Percentiles rank a stretch among this genome's conserved stretches.
These are phyloP conservation scores for Bruguiera gymnorhiza DNA, from an alignment of 345 rosid genomes.

Conservation along the genomic window DNA sequence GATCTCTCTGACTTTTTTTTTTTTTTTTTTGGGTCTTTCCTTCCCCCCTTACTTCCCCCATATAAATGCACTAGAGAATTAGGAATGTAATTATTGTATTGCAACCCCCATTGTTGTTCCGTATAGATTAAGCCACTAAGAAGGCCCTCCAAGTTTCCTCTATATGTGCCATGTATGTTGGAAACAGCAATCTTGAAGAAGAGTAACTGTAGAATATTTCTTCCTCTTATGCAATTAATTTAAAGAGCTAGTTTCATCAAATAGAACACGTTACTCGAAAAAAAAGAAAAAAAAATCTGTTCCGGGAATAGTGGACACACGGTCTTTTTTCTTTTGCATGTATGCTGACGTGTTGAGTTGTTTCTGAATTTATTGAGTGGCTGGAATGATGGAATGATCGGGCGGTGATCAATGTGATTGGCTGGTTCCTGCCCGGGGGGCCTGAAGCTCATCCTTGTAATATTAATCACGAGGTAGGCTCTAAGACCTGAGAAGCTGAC, in stretches of 20 bases:
- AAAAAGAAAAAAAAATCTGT: not conserved
- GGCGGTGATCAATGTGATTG: too few species aligned
- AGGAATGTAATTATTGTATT: conserved; percentile 46
- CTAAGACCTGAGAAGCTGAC: too few species aligned
- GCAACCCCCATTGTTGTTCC: conserved; percentile 42
- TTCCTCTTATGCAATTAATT: not conserved
- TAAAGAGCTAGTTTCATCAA: conserved; percentile 2
- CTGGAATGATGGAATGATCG: too few species aligned
- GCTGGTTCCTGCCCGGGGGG: too few species aligned
- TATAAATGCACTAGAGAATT: conserved; percentile 28
- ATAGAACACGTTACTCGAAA: not conserved
- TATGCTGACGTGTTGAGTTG: too few species aligned
- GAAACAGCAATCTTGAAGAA: conserved; percentile 15
- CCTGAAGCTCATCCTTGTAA: too few species aligned
- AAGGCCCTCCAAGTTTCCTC: conserved; percentile 15
- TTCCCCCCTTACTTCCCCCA: not conserved
- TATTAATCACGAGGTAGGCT: too few species aligned
- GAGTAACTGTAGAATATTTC: conserved; percentile 23
- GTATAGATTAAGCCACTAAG: conserved; percentile 32
- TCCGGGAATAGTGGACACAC: not conserved
- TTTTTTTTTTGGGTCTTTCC: not conserved
- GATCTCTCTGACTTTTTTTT: not conserved
- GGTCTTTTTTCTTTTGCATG: not conserved
- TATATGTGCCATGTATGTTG: conserved; percentile 12
- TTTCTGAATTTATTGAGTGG: too few species aligned